Conservation (phyloP, 106 monocot genomes). For the Xerophyta viscosa region DNA sequence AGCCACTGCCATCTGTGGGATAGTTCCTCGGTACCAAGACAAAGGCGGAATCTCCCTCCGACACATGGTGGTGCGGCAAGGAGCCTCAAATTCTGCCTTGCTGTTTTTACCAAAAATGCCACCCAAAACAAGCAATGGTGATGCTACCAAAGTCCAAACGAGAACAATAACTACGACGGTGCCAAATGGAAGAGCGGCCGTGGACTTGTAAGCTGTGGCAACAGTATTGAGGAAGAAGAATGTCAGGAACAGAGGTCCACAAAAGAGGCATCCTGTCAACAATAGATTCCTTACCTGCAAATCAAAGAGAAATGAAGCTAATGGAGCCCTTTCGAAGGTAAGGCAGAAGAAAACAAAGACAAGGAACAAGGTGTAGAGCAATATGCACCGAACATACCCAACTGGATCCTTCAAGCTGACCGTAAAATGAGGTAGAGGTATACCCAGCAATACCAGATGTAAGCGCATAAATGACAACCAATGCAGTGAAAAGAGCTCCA, state of each 20-base stretch:
- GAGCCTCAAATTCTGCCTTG: slow-evolving; percentile 57
- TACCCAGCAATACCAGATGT: slow-evolving; percentile 68
- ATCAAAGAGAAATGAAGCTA: not conserved
- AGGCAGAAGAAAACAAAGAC: not conserved
- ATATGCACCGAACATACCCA: slow-evolving; percentile 32
- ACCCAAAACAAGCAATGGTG: slow-evolving; percentile 62
- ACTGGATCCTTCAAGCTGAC: slow-evolving; percentile 62
- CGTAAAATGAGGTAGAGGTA: slow-evolving; percentile 53
- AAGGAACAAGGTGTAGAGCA: not conserved
- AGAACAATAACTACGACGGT: slow-evolving; percentile 57
- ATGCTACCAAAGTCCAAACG: slow-evolving; percentile 48
- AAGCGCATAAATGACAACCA: slow-evolving; percentile 61
- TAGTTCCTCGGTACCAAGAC: slow-evolving; percentile 50
- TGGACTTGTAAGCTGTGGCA: slow-evolving; percentile 45
- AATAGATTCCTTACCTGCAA: slow-evolving; percentile 58
- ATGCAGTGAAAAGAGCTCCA: slow-evolving; percentile 55
- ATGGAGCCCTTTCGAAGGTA: not conserved
- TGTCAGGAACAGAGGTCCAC: slow-evolving; percentile 55
- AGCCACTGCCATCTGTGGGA: slow-evolving; percentile 57
- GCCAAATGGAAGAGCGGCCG: slow-evolving; percentile 61
- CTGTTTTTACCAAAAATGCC: slow-evolving; percentile 62
- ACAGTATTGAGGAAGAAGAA: slow-evolving; percentile 71
- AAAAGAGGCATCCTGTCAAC: slow-evolving; percentile 57
- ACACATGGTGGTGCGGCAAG: slow-evolving; percentile 61
- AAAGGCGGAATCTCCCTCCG: slow-evolving; percentile 50